Evolutionary conservation across 306 rosid species (phyloP).

Genomic region (Ammopiptanthus mongolicus): DNA sequence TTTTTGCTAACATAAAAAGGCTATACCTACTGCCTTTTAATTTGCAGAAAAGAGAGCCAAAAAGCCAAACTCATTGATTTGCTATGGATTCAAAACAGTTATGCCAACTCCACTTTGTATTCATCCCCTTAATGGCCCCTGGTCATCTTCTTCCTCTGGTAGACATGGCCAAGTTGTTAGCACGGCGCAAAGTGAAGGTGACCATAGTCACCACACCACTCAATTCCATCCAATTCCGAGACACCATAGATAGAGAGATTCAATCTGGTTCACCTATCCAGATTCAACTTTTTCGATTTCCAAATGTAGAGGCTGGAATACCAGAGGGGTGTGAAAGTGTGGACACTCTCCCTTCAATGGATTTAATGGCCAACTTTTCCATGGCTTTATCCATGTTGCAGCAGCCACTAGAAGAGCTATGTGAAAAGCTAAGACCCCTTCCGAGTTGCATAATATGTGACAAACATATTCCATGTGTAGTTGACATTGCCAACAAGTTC

Average conservation of each 20-base stretch:
- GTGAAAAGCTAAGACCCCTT: conserved; percentile 6
- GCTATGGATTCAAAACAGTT: conserved; percentile 17
- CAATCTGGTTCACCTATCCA: conserved; percentile 28
- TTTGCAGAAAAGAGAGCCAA: too few relatives aligned
- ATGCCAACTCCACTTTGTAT: conserved; percentile 43
- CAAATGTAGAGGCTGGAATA: conserved; percentile 26
- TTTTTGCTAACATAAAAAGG: neutral
- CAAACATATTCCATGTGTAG: conserved; percentile 23
- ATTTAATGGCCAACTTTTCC: conserved; percentile 25
- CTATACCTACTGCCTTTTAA: neutral
- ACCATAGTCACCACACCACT: conserved; percentile 55
- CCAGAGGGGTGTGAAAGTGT: conserved; percentile 44
- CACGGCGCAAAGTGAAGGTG: conserved; percentile 39
- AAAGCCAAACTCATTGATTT: too few relatives aligned
- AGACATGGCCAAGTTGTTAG: conserved; percentile 53
- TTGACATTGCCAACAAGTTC: conserved; percentile 20
- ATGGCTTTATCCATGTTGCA: conserved; percentile 38
- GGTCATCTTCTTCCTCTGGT: conserved; percentile 75
- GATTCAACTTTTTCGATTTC: conserved; percentile 28
- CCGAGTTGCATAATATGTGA: conserved; percentile 46
- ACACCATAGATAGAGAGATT: conserved; percentile 21
- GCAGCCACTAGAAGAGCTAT: conserved; percentile 18
- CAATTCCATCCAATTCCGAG: conserved; percentile 42
- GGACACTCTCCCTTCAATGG: conserved; percentile 47
- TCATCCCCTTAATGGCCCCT: conserved; percentile 63